These are phyloP conservation scores for Backusella morwellensis DNA, from an alignment of 192 early-diverging fungal genomes.

Conservation along the genomic window DNA sequence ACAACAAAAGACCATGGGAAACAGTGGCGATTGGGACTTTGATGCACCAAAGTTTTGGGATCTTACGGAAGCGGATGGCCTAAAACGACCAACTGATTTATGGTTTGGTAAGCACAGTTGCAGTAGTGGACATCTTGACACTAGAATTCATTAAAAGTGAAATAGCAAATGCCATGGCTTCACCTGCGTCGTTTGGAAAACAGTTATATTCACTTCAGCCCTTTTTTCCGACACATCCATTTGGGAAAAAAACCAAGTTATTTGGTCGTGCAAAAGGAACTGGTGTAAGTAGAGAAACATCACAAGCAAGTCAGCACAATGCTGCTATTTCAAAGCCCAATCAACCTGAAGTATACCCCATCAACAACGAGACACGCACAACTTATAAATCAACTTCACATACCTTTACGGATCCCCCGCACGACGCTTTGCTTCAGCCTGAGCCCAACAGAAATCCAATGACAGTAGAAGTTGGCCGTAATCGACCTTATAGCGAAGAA, in stretches of 20 bases:
- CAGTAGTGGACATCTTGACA: background rate
- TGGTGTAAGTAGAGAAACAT: background rate
- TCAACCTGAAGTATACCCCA: background rate
- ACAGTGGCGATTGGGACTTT: background rate
- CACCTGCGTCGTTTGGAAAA: background rate
- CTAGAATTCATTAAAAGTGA: background rate
- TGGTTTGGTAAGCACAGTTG: slow-evolving; percentile 7
- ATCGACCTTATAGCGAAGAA: background rate
- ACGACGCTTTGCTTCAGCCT: background rate
- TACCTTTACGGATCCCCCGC: background rate
- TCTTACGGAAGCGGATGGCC: background rate
- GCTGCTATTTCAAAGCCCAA: background rate
- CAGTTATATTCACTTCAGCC: background rate
- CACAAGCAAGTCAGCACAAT: background rate
- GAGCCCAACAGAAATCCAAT: background rate
- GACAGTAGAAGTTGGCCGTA: background rate
- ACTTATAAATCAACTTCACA: background rate
- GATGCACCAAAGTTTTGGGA: slow-evolving; percentile 12
- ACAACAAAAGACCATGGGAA: background rate
- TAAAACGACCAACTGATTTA: background rate
- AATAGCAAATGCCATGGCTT: background rate
- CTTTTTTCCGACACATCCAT: background rate
- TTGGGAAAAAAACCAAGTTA: background rate
- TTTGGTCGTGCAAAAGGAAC: background rate
- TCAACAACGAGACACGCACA: too few species aligned